Conservation (phyloP, 352 stramenopile species). For the Pythium volutum region DNA sequence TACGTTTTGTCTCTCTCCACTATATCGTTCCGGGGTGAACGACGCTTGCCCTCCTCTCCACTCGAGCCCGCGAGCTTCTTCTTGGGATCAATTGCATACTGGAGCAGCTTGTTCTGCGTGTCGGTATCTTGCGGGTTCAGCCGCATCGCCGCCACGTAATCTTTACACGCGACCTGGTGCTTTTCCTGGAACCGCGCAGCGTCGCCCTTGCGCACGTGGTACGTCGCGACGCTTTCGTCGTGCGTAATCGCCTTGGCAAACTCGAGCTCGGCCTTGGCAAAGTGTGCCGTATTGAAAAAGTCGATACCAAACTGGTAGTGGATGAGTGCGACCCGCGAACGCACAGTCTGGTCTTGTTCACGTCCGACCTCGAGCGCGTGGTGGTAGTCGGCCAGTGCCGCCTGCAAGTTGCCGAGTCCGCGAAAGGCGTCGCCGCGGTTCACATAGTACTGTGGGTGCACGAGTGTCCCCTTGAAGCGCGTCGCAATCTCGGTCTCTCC, state of each 20-base stretch:
- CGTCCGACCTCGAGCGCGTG: conserved; percentile 56
- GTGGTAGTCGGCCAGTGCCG: conserved; percentile 77
- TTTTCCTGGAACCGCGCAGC: conserved; percentile 72
- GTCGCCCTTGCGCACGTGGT: conserved; percentile 70
- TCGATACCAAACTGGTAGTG: conserved; percentile 83
- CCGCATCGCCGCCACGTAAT: conserved; percentile 49
- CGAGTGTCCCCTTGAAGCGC: conserved; percentile 40
- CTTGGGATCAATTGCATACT: conserved; percentile 38
- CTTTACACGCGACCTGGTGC: conserved; percentile 44
- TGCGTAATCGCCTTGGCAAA: conserved; percentile 56
- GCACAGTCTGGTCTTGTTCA: conserved; percentile 36
- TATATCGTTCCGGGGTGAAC: not conserved
- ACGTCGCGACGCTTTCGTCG: conserved; percentile 49
- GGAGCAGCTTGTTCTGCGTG: conserved; percentile 56
- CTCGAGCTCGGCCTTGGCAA: conserved; percentile 76
- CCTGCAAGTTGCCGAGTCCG: conserved; percentile 67
- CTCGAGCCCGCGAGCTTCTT: not conserved
- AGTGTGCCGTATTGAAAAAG: conserved; percentile 70
- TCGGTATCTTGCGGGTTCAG: conserved; percentile 61
- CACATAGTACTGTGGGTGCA: conserved; percentile 57
- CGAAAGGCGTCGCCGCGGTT: conserved; percentile 74
- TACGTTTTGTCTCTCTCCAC: not conserved
- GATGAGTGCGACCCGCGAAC: conserved; percentile 63
- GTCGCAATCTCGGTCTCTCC: conserved; percentile 45
- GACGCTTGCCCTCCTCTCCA: not conserved